Evolutionary conservation across 805 yeast genomes (phyloP).

Genomic region (Zygoascus tannicola): DNA sequence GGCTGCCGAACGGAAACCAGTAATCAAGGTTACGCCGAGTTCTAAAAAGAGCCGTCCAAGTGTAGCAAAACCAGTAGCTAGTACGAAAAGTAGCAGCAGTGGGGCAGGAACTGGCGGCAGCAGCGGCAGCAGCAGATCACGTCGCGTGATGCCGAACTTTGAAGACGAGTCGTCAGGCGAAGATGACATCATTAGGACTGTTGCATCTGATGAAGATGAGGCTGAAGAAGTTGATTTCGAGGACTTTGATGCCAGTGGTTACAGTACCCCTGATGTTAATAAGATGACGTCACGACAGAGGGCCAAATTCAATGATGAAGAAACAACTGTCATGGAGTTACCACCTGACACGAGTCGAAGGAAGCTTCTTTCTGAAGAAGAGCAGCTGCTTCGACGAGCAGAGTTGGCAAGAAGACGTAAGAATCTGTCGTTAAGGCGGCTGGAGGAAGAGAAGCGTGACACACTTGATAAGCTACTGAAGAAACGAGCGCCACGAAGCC

Average conservation of each 20-base stretch:
- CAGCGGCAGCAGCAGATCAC: constrained; percentile 3
- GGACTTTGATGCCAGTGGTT: constrained; percentile 9
- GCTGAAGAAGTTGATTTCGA: constrained; percentile 20
- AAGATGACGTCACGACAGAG: constrained; percentile 35
- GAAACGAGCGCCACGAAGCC: constrained; percentile 55
- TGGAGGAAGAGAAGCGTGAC: constrained; percentile 89
- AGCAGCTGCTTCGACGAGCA: constrained; percentile 67
- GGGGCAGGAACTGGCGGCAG: constrained; percentile 9
- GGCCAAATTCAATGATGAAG: constrained; percentile 22
- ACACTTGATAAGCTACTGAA: constrained; percentile 78
- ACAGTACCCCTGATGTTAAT: constrained; percentile 15
- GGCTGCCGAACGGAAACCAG: too few species aligned
- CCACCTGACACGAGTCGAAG: constrained; percentile 28
- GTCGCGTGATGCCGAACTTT: too few species aligned
- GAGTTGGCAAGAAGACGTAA: constrained; percentile 85
- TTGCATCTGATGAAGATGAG: constrained; percentile 16
- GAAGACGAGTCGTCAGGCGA: constrained; percentile 1
- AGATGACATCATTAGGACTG: constrained; percentile 3
- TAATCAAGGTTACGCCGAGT: too few species aligned
- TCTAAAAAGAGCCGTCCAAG: too few species aligned
- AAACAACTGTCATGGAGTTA: constrained; percentile 20
- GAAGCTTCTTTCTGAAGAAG: constrained; percentile 71
- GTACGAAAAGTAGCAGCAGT: too few species aligned
- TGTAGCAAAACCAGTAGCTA: too few species aligned
- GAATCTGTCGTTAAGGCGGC: constrained; percentile 67